Percentiles rank a stretch among this genome's conserved stretches.
Evolutionary conservation across 2,329 filamentous ascomycete genomes (phyloP).

Genomic region (Teratosphaeria viscida): DNA sequence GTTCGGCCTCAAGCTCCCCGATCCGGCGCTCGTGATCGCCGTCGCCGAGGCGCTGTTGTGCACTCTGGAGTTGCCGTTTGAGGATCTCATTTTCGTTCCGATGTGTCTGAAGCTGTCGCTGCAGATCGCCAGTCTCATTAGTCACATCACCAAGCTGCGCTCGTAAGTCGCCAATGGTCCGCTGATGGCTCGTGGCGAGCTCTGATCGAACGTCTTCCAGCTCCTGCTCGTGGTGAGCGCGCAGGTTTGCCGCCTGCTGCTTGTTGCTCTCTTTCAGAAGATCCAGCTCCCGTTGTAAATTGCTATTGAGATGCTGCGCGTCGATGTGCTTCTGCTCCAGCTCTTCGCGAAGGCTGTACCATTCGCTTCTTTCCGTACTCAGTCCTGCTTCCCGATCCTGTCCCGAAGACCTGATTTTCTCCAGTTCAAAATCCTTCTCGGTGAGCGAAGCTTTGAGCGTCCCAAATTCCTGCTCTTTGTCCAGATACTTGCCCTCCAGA

Average conservation of each 20-base stretch:
- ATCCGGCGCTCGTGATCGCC: constrained; percentile 52
- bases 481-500: constrained; percentile 58
- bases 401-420: constrained; percentile 2
- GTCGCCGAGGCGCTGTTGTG: constrained; percentile 25
- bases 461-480: constrained; percentile 62
- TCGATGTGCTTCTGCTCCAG: constrained; percentile 37
- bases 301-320: constrained; percentile 61
- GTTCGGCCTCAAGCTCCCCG: constrained; percentile 45
- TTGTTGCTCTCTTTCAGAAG: constrained; percentile 44
- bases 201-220: constrained; percentile 11
- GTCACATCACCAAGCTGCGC: constrained; percentile 8
- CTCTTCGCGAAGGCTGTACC: constrained; percentile 50
- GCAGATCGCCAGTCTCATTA: constrained; percentile 9
- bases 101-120: constrained; percentile 43
- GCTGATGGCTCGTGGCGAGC: constrained; percentile 4
- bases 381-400: constrained; percentile 5
- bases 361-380: constrained; percentile 15
- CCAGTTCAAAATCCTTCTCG: constrained; percentile 4
- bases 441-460: constrained; percentile 16
- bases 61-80: constrained; percentile 30
- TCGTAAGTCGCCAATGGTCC: constrained; percentile 8
- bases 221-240: constrained; percentile 14
- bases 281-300: constrained; percentile 69
- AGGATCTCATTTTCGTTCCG: constrained; percentile 28
- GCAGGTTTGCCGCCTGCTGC: constrained; percentile 13